A percentile compares a stretch with the other conserved stretches of the same genome.
phyloP scores from a whole-genome alignment of 1,139 yeast species.

The Sugiyamaella paludigena region DNA sequence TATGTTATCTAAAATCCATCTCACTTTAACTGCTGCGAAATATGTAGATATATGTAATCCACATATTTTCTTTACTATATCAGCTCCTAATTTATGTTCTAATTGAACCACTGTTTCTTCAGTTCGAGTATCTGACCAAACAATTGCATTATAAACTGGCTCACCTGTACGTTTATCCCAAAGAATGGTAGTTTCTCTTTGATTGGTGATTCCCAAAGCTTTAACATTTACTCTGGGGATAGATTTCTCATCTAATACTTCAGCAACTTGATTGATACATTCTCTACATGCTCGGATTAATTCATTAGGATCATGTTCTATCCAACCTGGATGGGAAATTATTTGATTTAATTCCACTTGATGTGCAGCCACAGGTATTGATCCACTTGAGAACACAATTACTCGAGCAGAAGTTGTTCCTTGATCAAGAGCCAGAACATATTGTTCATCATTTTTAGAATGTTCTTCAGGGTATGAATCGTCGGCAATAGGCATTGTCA shows the following conservation, averaged over 20 bases:
- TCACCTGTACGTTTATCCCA: conserved; percentile 85
- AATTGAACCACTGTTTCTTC: conserved; percentile 67
- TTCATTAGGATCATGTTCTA: conserved; percentile 88
- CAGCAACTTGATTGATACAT: conserved; percentile 39
- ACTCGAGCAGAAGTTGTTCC: conserved; percentile 97
- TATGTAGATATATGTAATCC: conserved; percentile 91
- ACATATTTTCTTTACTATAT: conserved; percentile 60
- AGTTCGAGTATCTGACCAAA: conserved; percentile 95
- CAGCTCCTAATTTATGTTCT: conserved; percentile 52
- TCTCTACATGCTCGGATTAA: conserved; percentile 66
- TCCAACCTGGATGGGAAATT: conserved; percentile 59
- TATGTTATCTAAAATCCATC: conserved; percentile 86
- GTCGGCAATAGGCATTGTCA: too few species aligned
- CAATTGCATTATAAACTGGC: conserved; percentile 84
- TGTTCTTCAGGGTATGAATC: not conserved
- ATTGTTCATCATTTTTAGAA: conserved; percentile 15
- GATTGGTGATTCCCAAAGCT: conserved; percentile 81
- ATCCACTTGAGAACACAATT: conserved; percentile 69
- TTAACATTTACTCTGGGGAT: conserved; percentile 34
- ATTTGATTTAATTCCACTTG: conserved; percentile 67
- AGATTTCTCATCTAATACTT: conserved; percentile 34
- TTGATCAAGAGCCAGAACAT: conserved; percentile 64
- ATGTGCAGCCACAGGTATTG: conserved; percentile 78
- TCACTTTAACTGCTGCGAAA: conserved; percentile 85
- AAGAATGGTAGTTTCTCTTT: conserved; percentile 91